These are phyloP conservation scores for Neonectria neomacrospora DNA, from an alignment of 2,329 filamentous ascomycete genomes.

Conservation along the genomic window DNA sequence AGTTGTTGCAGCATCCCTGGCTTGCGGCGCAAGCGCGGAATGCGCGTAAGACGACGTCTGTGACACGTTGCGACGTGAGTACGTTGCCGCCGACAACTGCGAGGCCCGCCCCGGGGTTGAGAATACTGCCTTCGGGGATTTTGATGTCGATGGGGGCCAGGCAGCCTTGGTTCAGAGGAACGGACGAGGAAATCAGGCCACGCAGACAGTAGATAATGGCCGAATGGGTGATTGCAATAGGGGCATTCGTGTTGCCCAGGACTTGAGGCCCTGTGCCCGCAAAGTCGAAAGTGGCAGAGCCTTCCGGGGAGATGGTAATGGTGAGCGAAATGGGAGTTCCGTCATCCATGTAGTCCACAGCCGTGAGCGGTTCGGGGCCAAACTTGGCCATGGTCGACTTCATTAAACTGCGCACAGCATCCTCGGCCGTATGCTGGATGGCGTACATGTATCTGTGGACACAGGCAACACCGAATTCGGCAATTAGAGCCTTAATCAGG, in stretches of 20 bases:
- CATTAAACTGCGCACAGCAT: conserved; percentile 77
- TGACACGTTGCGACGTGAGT: conserved; percentile 50
- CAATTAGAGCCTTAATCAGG: conserved; percentile 77
- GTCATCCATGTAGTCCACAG: conserved; percentile 87
- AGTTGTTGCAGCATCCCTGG: conserved; percentile 84
- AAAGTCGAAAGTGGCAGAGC: conserved; percentile 75
- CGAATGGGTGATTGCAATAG: conserved; percentile 45
- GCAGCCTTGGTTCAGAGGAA: conserved; percentile 62
- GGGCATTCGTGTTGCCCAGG: conserved; percentile 46
- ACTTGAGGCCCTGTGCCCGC: conserved; percentile 46
- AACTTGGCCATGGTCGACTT: conserved; percentile 77
- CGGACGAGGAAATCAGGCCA: conserved; percentile 49
- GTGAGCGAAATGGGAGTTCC: conserved; percentile 81
- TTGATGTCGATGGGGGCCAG: conserved; percentile 44
- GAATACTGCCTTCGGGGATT: conserved; percentile 46
- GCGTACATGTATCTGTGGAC: conserved; percentile 87
- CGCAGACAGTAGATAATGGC: conserved; percentile 49
- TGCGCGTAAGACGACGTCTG: conserved; percentile 78
- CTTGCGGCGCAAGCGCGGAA: conserved; percentile 79
- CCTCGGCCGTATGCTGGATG: conserved; percentile 84
- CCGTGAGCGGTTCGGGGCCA: conserved; percentile 75
- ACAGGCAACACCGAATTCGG: conserved; percentile 79
- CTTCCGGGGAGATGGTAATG: conserved; percentile 79
- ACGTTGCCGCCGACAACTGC: conserved; percentile 49
- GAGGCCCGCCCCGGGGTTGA: conserved; percentile 48